Percentiles rank a stretch among this genome's conserved stretches.
These are phyloP conservation scores for Candida sakaeoensis DNA, from an alignment of 805 yeast species.

Conservation along the genomic window DNA sequence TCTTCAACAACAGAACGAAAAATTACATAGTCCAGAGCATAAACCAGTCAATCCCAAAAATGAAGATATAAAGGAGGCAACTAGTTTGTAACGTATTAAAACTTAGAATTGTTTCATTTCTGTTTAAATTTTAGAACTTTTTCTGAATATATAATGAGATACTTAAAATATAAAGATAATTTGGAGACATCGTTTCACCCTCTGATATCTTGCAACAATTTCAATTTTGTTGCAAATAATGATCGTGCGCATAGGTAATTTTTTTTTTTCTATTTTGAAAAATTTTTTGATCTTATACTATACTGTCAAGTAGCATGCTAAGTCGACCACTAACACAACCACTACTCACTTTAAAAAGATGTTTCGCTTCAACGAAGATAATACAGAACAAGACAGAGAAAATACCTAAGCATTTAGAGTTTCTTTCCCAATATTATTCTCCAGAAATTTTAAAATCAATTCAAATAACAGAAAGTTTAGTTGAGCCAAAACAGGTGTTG, in stretches of 20 bases:
- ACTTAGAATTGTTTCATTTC: no score
- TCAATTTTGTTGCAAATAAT: not conserved
- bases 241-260: not conserved
- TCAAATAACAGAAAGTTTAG: conserved; percentile 70
- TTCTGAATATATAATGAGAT: no score
- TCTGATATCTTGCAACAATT: no score
- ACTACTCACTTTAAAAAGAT: conserved; percentile 4
- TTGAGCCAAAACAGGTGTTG: conserved; percentile 61
- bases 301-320: not conserved
- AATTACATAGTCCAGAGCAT: conserved; percentile 15
- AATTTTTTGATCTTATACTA: not conserved
- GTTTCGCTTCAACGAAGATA: conserved; percentile 1
- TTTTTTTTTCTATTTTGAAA: conserved; percentile 1
- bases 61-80: no score
- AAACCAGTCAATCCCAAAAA: conserved; percentile 13
- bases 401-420: conserved; percentile 45
- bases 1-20: conserved; percentile 41
- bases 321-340: conserved; percentile 3
- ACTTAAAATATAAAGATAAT: no score
- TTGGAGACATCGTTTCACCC: no score
- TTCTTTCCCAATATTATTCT: conserved; percentile 72
- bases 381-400: conserved; percentile 11
- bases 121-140: no score
- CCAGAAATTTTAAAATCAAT: conserved; percentile 80
- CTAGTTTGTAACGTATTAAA: no score